Evolutionary conservation across 495 filamentous ascomycete genomes (phyloP), one percentile per base, ranked within the genome.

Genomic region (Bacidia gigantensis): DNA sequence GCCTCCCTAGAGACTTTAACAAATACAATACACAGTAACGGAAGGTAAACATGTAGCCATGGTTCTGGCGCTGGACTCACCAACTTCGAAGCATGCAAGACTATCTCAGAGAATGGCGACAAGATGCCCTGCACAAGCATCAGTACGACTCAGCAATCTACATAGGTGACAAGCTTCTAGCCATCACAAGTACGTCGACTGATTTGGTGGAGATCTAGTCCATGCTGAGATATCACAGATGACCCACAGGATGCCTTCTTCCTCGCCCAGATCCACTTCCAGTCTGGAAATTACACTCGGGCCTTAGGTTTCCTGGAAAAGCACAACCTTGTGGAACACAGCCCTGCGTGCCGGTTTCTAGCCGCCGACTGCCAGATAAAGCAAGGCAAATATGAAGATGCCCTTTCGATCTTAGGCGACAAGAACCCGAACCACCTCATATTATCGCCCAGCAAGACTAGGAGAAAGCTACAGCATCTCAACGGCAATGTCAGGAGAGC

Each of bases 121-220:
- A 94, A 67, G 87, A 96, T 72, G 87, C 89, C 53, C 67, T 90
- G 55, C 86, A 90, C 65, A 94, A 92, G 63, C 83, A 92, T 51
- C 89, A 99, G 61, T 86, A 94, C 66, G 90, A 96, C 45, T 81
- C 92, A 10, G 93, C 93, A 48, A 88, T 96, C 61, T 97, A 89
- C 62, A 87, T 97, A 58, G 90, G 86, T 21, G 92, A 99, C 72
- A 97, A 99, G 74, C 74, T 97, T 55, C 74, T 96, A 35, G 90
- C 90, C 47, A 75, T 97, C 60, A 96, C 90, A 29, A 83, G 92
- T 97, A 69, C 55, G 77, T 66, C 26, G 1, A 58, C 9, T 26
- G 12, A 35, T 50, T 14, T 12, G 2, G 26, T 12, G 29, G 12
- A 26, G 49, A 26, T 38, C 26, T 49, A 18, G 3, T 29, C 25